A percentile compares a stretch with the other conserved stretches of the same genome.
phyloP scores from a whole-genome alignment of 2,329 filamentous ascomycete genomes.

The Ceratocystis harringtonii region DNA sequence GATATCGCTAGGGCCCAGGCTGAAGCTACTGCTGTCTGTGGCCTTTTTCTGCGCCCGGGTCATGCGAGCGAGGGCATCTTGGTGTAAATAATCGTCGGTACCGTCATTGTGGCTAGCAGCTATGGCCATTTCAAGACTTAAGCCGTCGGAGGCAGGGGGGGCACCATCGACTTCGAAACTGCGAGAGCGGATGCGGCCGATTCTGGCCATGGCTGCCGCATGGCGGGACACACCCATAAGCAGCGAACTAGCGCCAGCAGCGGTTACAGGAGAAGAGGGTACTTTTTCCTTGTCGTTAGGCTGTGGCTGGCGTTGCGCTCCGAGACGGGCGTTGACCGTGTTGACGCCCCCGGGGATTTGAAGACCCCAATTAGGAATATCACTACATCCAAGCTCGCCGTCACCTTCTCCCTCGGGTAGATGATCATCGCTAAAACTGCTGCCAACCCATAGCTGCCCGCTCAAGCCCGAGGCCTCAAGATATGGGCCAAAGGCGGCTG shows the following conservation, averaged over 20 bases:
- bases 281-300: not conserved
- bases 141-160: not conserved
- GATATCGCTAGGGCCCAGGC: constrained; percentile 61
- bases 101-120: constrained; percentile 42
- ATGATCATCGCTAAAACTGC: constrained; percentile 71
- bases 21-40: constrained; percentile 27
- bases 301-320: not conserved
- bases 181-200: not conserved
- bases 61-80: constrained; percentile 26
- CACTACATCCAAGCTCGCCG: constrained; percentile 86
- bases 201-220: not conserved
- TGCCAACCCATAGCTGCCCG: constrained; percentile 85
- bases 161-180: not conserved
- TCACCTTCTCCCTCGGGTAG: constrained; percentile 49
- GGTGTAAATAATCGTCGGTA: constrained; percentile 71
- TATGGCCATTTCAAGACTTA: not conserved
- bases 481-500: constrained; percentile 78
- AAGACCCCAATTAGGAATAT: constrained; percentile 71
- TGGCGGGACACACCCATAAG: not conserved
- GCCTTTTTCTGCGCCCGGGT: constrained; percentile 25
- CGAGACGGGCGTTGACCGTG: constrained; percentile 9
- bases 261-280: not conserved
- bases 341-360: constrained; percentile 27
- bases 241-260: not conserved
- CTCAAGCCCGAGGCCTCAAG: constrained; percentile 64